phyloP scores from a whole-genome alignment of 768 basidiomycete species.

The Suillus paluster region DNA sequence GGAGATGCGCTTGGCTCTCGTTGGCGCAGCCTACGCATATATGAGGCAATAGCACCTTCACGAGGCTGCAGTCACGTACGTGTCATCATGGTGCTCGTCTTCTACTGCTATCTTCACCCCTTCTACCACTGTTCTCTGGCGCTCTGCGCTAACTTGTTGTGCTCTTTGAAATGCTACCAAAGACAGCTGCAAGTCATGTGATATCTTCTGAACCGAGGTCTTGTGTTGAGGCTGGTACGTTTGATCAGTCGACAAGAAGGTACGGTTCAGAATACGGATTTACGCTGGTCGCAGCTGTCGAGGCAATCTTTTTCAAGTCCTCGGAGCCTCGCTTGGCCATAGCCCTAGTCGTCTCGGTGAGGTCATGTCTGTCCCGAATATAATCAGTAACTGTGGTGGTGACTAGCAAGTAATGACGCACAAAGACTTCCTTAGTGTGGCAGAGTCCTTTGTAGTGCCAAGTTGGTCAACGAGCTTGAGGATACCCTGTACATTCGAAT shows the following conservation, averaged over 20 bases:
- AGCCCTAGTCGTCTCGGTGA: constrained; percentile 91
- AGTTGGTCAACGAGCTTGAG: constrained; percentile 96
- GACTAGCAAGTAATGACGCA: constrained; percentile 44
- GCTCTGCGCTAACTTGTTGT: constrained; percentile 87
- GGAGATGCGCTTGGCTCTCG: constrained; percentile 48
- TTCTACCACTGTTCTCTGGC: constrained; percentile 88
- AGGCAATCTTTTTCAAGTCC: constrained; percentile 87
- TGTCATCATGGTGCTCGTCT: constrained; percentile 43
- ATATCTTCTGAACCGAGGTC: constrained; percentile 87
- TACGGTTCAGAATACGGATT: constrained; percentile 22
- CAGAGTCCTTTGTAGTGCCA: constrained; percentile 82
- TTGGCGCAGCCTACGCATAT: constrained; percentile 10
- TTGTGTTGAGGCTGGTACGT: constrained; percentile 71
- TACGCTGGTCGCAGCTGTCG: constrained; percentile 65
- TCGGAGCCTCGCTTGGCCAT: constrained; percentile 95
- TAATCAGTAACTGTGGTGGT: constrained; percentile 8
- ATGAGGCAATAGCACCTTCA: constrained; percentile 4
- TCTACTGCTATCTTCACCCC: constrained; percentile 85
- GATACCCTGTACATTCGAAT: constrained; percentile 95
- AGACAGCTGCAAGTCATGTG: constrained; percentile 90
- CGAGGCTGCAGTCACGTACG: background rate
- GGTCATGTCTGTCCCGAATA: constrained; percentile 70
- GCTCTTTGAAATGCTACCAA: constrained; percentile 91
- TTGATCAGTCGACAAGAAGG: background rate
- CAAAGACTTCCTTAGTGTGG: constrained; percentile 81